Conservation (phyloP, 768 basidiomycete genomes). For the Mycena sanguinolenta region DNA sequence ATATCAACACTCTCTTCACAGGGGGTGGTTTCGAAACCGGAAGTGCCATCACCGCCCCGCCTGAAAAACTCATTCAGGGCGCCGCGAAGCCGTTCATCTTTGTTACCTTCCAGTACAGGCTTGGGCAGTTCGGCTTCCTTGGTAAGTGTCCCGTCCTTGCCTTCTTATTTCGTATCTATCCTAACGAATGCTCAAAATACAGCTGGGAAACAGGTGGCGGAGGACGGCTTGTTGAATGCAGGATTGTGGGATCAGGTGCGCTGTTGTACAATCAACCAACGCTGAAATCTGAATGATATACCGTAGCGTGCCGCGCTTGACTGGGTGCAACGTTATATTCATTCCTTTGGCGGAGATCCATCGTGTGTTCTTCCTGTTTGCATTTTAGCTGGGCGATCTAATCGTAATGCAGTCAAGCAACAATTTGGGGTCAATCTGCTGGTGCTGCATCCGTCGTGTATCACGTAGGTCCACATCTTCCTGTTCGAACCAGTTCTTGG, state of each 20-base stretch:
- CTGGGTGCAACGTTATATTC: slow-evolving; percentile 51
- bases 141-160: slow-evolving; percentile 40
- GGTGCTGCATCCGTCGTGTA: slow-evolving; percentile 47
- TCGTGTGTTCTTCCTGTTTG: background rate
- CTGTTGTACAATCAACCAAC: background rate
- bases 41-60: slow-evolving; percentile 46
- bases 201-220: too few relatives aligned
- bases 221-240: background rate
- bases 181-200: too few relatives aligned
- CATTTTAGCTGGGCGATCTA: too few relatives aligned
- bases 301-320: background rate
- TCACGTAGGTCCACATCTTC: too few relatives aligned
- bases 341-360: slow-evolving; percentile 53
- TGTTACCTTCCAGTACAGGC: slow-evolving; percentile 57
- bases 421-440: slow-evolving; percentile 58
- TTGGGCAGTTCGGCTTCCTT: slow-evolving; percentile 58
- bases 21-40: slow-evolving; percentile 59
- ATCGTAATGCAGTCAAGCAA: slow-evolving; percentile 47
- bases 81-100: slow-evolving; percentile 52
- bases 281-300: too few relatives aligned
- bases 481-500: too few relatives aligned
- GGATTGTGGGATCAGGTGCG: background rate
- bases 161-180: background rate
- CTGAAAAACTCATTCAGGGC: slow-evolving; percentile 48
- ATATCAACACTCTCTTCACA: too few relatives aligned